Conservation (phyloP, 106 monocot genomes). For the Alisma plantagoaquatica region DNA sequence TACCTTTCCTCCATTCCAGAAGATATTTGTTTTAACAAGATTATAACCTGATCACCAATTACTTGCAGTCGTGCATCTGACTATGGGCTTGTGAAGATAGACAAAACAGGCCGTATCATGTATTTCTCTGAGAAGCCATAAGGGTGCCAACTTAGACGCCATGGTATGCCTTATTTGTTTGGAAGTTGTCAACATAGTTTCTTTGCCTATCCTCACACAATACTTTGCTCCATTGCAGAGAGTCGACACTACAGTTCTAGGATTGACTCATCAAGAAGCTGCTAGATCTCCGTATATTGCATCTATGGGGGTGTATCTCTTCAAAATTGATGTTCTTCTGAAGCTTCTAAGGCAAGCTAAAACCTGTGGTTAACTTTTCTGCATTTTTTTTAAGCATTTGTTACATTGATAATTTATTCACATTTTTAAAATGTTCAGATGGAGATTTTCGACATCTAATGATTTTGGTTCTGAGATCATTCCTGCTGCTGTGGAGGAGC, state of each 20-base stretch:
- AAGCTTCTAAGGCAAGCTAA: slow-evolving; percentile 61
- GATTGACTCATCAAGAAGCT: slow-evolving; percentile 47
- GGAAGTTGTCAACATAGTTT: too few relatives aligned
- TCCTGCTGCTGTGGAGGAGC: slow-evolving; percentile 67
- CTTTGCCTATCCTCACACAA: too few relatives aligned
- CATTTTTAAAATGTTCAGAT: slow-evolving; percentile 48
- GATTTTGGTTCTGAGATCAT: slow-evolving; percentile 97
- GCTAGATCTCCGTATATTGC: slow-evolving; percentile 63
- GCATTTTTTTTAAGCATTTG: background rate
- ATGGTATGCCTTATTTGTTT: slow-evolving; percentile 44
- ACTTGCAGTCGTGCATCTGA: slow-evolving; percentile 81
- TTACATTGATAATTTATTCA: background rate
- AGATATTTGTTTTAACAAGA: too few relatives aligned
- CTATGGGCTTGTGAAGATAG: slow-evolving; percentile 82
- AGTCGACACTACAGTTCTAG: slow-evolving; percentile 43
- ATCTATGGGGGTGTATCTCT: slow-evolving; percentile 93
- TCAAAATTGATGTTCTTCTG: slow-evolving; percentile 57
- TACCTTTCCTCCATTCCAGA: too few relatives aligned
- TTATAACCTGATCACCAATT: too few relatives aligned
- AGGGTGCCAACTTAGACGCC: slow-evolving; percentile 50
- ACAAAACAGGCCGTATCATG: slow-evolving; percentile 50
- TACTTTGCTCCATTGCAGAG: slow-evolving; percentile 35
- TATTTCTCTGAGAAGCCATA: slow-evolving; percentile 90
- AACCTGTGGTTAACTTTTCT: background rate
- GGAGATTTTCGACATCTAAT: slow-evolving; percentile 66